Percentiles rank a stretch among this genome's conserved stretches.
phyloP scores from a whole-genome alignment of 2,329 filamentous ascomycete genomes.

The Eurotiales sp. region DNA sequence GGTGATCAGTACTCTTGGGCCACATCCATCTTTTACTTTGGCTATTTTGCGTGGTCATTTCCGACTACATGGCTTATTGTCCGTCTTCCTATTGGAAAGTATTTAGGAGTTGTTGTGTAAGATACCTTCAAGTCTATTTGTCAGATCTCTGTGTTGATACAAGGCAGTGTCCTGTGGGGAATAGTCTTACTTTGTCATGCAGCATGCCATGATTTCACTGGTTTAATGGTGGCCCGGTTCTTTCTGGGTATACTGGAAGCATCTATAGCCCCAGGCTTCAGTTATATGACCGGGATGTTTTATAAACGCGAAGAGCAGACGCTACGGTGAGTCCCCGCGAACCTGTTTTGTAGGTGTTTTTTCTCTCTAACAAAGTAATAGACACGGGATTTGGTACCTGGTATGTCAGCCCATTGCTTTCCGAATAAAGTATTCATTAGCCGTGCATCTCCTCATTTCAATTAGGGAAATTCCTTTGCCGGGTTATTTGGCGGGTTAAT shows the following conservation, averaged over 20 bases:
- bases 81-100: constrained; percentile 55
- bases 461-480: constrained; percentile 17
- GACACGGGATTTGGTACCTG: neutral
- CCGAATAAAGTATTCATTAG: constrained; percentile 37
- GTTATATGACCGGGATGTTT: constrained; percentile 43
- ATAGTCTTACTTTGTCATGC: constrained; percentile 47
- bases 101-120: constrained; percentile 49
- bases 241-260: constrained; percentile 53
- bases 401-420: constrained; percentile 48
- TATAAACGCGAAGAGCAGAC: constrained; percentile 57
- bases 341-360: constrained; percentile 51
- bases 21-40: constrained; percentile 56
- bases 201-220: constrained; percentile 43
- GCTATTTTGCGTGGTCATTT: constrained; percentile 59
- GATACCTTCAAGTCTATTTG: no score
- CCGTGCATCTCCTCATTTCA: no score
- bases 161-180: constrained; percentile 50
- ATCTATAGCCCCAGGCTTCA: constrained; percentile 45
- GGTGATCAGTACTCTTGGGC: constrained; percentile 56
- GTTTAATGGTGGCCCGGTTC: constrained; percentile 47
- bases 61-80: constrained; percentile 59
- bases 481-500: neutral
- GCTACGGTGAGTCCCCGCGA: constrained; percentile 53
- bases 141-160: no score
- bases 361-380: neutral